Evolutionary conservation across 2,329 filamentous ascomycete genomes (phyloP).

Genomic region (Fonsecaea erecta): DNA sequence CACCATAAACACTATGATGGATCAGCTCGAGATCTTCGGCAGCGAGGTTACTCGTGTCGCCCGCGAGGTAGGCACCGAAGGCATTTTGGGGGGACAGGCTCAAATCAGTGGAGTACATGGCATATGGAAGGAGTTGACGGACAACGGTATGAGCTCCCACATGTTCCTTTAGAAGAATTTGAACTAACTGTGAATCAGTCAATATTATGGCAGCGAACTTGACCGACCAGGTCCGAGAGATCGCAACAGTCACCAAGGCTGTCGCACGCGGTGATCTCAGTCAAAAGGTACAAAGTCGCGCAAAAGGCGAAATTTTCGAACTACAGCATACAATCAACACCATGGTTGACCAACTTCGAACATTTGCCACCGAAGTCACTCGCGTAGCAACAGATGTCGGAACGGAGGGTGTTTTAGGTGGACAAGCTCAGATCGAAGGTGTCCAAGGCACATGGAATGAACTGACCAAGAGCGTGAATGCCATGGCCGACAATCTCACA

Average conservation of each 20-base stretch:
- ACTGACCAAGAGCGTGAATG: slow-evolving; percentile 82
- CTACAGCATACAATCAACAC: slow-evolving; percentile 86
- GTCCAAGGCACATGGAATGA: slow-evolving; percentile 91
- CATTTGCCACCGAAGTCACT: slow-evolving; percentile 82
- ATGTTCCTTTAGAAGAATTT: not conserved
- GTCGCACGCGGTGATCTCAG: slow-evolving; percentile 82
- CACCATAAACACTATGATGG: slow-evolving; percentile 99
- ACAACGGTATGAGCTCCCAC: slow-evolving; percentile 64
- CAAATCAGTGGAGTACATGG: slow-evolving; percentile 92
- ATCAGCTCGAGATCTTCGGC: slow-evolving; percentile 94
- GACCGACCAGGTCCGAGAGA: slow-evolving; percentile 83
- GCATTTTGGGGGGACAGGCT: slow-evolving; percentile 89
- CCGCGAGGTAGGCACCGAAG: slow-evolving; percentile 94
- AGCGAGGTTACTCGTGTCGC: slow-evolving; percentile 94
- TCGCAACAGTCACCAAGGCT: slow-evolving; percentile 80
- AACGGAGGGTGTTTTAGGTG: slow-evolving; percentile 80
- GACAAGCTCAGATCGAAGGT: slow-evolving; percentile 80
- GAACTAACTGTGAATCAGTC: slow-evolving; percentile 53
- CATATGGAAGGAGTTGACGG: slow-evolving; percentile 96
- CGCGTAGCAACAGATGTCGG: slow-evolving; percentile 82
- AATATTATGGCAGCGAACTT: slow-evolving; percentile 85
- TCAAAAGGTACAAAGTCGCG: slow-evolving; percentile 81
- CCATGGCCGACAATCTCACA: slow-evolving; percentile 85
- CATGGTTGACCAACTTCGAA: slow-evolving; percentile 84
- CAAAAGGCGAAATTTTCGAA: slow-evolving; percentile 79